Evolutionary conservation across 169 alveolate genomes (phyloP).

Genomic region (Theileria orientalis): DNA sequence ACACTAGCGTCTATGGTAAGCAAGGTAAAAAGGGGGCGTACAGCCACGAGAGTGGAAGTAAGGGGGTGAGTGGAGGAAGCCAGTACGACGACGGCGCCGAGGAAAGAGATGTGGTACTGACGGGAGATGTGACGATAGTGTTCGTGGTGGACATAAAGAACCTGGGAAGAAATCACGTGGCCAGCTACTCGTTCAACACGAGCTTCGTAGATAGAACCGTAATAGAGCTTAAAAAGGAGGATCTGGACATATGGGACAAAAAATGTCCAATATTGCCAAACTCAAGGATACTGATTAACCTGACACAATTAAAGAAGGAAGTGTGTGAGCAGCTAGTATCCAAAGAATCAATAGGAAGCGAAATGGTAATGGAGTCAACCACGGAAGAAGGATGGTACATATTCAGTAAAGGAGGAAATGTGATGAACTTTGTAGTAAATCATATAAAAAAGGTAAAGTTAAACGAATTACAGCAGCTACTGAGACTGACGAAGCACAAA

Average conservation of each 20-base stretch:
- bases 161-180: conserved; percentile 55
- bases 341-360: no score
- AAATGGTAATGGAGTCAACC: no score
- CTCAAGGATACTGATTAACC: conserved; percentile 36
- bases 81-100: conserved; percentile 55
- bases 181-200: conserved; percentile 72
- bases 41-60: not conserved
- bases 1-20: no score
- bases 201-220: conserved; percentile 52
- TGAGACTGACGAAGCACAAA: conserved; percentile 19
- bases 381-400: not conserved
- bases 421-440: conserved; percentile 24
- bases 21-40: not conserved
- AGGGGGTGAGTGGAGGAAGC: conserved; percentile 61
- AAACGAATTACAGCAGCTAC: conserved; percentile 14
- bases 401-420: conserved; percentile 21
- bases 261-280: conserved; percentile 42
- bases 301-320: no score
- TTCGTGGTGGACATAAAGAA: conserved; percentile 65
- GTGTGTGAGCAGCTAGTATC: no score
- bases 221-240: conserved; percentile 42
- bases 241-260: conserved; percentile 62
- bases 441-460: conserved; percentile 40
- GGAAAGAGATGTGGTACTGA: conserved; percentile 56
- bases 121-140: conserved; percentile 70